Conservation (phyloP, 805 yeast genomes). For the Kuraishia cidri region DNA sequence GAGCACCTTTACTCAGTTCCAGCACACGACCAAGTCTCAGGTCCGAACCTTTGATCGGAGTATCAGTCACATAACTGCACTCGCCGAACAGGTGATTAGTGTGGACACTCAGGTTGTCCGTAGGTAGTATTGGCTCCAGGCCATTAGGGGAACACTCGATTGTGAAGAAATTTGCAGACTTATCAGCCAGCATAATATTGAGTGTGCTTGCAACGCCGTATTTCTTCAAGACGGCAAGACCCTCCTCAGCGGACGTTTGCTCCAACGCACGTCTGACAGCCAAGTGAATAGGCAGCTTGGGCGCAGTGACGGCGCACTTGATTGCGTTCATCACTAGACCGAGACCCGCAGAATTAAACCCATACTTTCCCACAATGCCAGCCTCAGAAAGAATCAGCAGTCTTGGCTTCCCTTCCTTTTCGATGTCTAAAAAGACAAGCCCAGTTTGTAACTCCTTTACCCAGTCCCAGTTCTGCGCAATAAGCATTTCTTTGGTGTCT, state of each 20-base stretch:
- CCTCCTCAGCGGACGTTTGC: constrained; percentile 9
- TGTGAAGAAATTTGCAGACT: constrained; percentile 8
- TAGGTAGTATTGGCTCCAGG: constrained; percentile 7
- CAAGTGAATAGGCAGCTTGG: constrained; percentile 25
- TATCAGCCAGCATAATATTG: constrained; percentile 14
- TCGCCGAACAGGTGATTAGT: constrained; percentile 12
- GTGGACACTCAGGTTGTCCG: constrained; percentile 9
- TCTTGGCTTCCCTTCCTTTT: constrained; percentile 13
- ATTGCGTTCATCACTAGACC: constrained; percentile 23
- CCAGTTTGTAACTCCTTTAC: constrained; percentile 14
- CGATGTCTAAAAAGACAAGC: constrained; percentile 16
- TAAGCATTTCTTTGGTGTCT: constrained; percentile 11
- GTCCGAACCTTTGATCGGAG: constrained; percentile 10
- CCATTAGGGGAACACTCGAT: constrained; percentile 14
- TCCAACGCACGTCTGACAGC: constrained; percentile 23
- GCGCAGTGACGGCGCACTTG: constrained; percentile 13
- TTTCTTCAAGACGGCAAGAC: constrained; percentile 6
- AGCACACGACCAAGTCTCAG: constrained; percentile 8
- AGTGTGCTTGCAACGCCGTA: constrained; percentile 14
- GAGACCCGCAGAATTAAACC: constrained; percentile 21
- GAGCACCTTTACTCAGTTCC: constrained; percentile 7
- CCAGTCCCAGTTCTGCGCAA: constrained; percentile 37
- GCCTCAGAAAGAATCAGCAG: constrained; percentile 22
- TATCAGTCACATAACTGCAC: constrained; percentile 3
- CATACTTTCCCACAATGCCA: constrained; percentile 25